These are phyloP conservation scores for Leucogyrophana mollusca DNA, from an alignment of 768 basidiomycete species.

Conservation along the genomic window DNA sequence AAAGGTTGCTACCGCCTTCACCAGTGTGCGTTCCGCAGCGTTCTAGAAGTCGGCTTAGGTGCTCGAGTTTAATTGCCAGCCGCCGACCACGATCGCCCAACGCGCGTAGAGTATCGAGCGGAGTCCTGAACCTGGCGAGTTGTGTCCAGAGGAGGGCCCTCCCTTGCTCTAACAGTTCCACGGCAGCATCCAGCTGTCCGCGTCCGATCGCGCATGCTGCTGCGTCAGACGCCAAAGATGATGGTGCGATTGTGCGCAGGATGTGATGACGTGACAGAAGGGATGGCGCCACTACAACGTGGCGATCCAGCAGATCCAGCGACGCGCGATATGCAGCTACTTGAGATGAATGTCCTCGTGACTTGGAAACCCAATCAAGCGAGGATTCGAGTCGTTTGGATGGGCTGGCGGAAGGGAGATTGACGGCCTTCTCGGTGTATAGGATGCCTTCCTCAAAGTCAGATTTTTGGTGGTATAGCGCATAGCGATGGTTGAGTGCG, in stretches of 20 bases:
- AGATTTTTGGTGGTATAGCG: not conserved
- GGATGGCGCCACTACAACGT: not conserved
- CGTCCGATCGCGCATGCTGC: conserved; percentile 13
- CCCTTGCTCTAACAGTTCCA: conserved; percentile 32
- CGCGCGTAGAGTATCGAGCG: conserved; percentile 18
- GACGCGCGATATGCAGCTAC: not conserved
- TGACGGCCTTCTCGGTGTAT: not conserved
- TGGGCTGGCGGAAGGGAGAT: not conserved
- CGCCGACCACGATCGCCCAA: conserved; percentile 10
- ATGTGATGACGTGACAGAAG: not conserved
- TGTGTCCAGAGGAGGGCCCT: conserved; percentile 29
- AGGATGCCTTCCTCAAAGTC: not conserved
- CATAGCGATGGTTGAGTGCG: not conserved
- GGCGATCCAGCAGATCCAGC: conserved; percentile 6
- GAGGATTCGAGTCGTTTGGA: not conserved
- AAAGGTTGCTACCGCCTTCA: conserved; percentile 5
- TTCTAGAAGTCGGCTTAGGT: conserved; percentile 9
- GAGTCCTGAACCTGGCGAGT: conserved; percentile 20
- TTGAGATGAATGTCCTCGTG: too few species aligned
- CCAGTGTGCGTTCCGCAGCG: not conserved
- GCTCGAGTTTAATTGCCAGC: conserved; percentile 26
- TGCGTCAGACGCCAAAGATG: conserved; percentile 14
- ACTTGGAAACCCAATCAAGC: not conserved
- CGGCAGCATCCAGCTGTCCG: conserved; percentile 8
- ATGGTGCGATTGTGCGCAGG: not conserved